Percentiles rank a stretch among this genome's conserved stretches.
These are phyloP conservation scores for Xylaria cubensis DNA, from an alignment of 495 filamentous ascomycete species.

Conservation along the genomic window DNA sequence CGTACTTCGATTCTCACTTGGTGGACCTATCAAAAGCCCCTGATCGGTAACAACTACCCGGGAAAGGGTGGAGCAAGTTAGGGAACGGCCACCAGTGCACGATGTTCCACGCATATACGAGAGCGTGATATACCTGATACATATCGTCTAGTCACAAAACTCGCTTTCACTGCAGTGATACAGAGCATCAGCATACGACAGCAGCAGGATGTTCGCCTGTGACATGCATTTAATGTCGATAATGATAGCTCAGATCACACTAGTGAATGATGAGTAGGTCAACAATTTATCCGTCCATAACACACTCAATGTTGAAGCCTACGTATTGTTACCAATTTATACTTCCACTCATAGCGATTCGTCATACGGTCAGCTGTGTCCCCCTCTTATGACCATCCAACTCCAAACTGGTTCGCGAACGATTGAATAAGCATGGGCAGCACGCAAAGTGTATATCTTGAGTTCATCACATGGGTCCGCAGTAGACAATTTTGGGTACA, in stretches of 20 bases:
- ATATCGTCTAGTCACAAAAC: background rate
- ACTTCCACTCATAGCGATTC: background rate
- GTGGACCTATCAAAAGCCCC: background rate
- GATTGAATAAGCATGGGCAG: background rate
- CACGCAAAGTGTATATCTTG: conserved; percentile 45
- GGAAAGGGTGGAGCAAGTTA: background rate
- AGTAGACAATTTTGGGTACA: conserved; percentile 12
- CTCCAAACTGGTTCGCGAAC: background rate
- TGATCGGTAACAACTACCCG: conserved; percentile 13
- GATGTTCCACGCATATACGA: too few relatives aligned
- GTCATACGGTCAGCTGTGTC: background rate
- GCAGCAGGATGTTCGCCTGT: background rate
- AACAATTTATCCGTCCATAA: background rate
- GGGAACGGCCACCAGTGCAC: background rate
- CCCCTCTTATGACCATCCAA: background rate
- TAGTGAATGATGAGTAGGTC: background rate
- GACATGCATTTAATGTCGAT: background rate
- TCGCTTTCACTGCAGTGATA: background rate
- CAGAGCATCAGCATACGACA: background rate
- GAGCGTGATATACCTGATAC: background rate
- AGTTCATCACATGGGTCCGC: conserved; percentile 39
- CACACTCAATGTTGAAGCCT: background rate
- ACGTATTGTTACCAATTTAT: background rate
- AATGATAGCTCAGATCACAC: background rate
- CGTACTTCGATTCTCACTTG: background rate